Conservation (phyloP, 1,284 basidiomycete species). For the Ceratobasidium theobromae region DNA sequence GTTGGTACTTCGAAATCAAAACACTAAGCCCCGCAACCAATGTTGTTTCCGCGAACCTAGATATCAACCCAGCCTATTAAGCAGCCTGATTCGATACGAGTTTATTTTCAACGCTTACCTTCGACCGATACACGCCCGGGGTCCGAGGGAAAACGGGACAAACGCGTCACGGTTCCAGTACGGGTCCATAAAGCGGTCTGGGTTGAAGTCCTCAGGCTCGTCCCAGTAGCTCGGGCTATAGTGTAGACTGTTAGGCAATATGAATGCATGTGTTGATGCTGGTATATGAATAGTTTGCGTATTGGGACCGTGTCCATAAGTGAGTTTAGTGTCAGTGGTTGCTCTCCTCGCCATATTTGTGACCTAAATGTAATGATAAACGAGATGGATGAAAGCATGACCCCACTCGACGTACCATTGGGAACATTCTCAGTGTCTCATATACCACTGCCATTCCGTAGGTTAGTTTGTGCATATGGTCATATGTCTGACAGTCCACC, state of each 20-base stretch:
- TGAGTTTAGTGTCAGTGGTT: neutral
- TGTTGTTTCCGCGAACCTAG: conserved; percentile 17
- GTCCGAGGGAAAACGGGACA: conserved; percentile 40
- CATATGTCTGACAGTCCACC: conserved; percentile 37
- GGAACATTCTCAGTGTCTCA: conserved; percentile 20
- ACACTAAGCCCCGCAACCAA: neutral
- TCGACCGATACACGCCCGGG: conserved; percentile 41
- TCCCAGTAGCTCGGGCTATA: conserved; percentile 36
- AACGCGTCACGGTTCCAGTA: conserved; percentile 33
- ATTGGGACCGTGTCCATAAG: neutral
- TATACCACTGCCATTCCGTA: neutral
- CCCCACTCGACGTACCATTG: neutral
- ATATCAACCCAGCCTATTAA: neutral
- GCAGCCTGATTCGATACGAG: neutral
- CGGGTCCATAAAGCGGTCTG: conserved; percentile 39
- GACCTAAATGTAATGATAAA: neutral
- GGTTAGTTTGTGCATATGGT: conserved; percentile 37
- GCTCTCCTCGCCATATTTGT: neutral
- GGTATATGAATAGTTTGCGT: neutral
- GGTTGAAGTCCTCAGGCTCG: conserved; percentile 39
- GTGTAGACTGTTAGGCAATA: neutral
- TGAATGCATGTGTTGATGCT: neutral
- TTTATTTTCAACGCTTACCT: conserved; percentile 31
- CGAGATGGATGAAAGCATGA: neutral
- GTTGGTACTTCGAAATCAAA: neutral